phyloP scores from a whole-genome alignment of 1,284 basidiomycete species.

The Schizophyllum commune region DNA sequence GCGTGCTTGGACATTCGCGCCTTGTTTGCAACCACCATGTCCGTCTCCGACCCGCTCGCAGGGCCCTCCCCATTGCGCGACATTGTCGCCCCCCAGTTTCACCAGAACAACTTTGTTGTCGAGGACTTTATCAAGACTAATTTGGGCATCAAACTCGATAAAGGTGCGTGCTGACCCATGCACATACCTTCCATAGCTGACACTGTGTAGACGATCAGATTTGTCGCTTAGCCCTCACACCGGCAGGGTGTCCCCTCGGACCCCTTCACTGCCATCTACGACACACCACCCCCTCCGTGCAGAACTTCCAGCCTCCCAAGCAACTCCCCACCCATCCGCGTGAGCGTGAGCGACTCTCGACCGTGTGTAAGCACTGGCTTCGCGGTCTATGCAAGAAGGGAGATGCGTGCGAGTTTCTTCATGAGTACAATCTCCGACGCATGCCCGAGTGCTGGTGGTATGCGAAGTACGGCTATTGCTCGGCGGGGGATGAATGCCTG shows the following conservation, averaged over 20 bases:
- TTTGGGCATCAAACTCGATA: conserved; percentile 85
- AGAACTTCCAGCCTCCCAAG: conserved; percentile 85
- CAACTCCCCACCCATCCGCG: conserved; percentile 74
- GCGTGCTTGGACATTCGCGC: conserved; percentile 3
- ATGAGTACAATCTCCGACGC: conserved; percentile 95
- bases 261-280: conserved; percentile 83
- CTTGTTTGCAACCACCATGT: conserved; percentile 17
- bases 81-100: conserved; percentile 82
- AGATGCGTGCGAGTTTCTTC: conserved; percentile 96
- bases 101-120: conserved; percentile 85
- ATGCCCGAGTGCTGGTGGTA: conserved; percentile 99
- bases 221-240: conserved; percentile 73
- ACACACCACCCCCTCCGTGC: conserved; percentile 78
- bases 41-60: conserved; percentile 47
- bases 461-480: conserved; percentile 97
- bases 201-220: conserved; percentile 74
- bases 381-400: conserved; percentile 98
- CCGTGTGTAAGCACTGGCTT: conserved; percentile 99
- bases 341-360: conserved; percentile 81
- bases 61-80: conserved; percentile 64
- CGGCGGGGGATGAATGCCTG: conserved; percentile 95
- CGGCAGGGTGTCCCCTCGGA: conserved; percentile 85
- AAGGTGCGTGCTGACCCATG: conserved; percentile 45
- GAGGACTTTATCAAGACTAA: conserved; percentile 83
- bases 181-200: conserved; percentile 5